Evolutionary conservation across 2,329 filamentous ascomycete genomes (phyloP).

Genomic region (Boeremia exigua): DNA sequence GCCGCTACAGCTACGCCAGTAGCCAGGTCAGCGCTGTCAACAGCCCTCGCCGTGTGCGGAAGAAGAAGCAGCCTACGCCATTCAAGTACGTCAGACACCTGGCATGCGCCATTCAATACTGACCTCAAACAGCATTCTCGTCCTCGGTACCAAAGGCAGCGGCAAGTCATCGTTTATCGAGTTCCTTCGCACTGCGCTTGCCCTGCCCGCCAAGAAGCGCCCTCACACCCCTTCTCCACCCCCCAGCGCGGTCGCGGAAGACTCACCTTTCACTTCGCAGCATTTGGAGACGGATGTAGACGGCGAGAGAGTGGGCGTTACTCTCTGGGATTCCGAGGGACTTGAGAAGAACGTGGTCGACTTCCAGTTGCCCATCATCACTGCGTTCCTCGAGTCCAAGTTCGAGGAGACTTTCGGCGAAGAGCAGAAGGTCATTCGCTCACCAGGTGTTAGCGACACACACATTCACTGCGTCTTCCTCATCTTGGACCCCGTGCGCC

Average conservation of each 20-base stretch:
- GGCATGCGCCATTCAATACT: constrained; percentile 9
- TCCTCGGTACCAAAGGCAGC: constrained; percentile 84
- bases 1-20: constrained; percentile 94
- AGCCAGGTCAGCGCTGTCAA: constrained; percentile 90
- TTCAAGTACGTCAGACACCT: constrained; percentile 81
- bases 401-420: constrained; percentile 98
- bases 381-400: constrained; percentile 92
- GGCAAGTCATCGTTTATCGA: constrained; percentile 98
- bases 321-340: constrained; percentile 95
- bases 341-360: constrained; percentile 95
- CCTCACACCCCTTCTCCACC: constrained; percentile 51
- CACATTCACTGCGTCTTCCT: constrained; percentile 97
- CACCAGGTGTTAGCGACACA: constrained; percentile 90
- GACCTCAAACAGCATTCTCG: constrained; percentile 71
- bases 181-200: constrained; percentile 86
- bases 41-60: constrained; percentile 86
- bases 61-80: constrained; percentile 95
- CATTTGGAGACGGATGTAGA: constrained; percentile 96
- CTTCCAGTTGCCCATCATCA: constrained; percentile 89
- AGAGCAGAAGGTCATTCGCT: constrained; percentile 95
- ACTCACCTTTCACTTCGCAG: constrained; percentile 75
- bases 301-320: constrained; percentile 86
- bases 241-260: constrained; percentile 54
- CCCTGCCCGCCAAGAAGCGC: constrained; percentile 81
- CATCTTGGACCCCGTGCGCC: constrained; percentile 82